Evolutionary conservation across 352 stramenopile genomes (phyloP).

Genomic region (Phytophthora sojae): DNA sequence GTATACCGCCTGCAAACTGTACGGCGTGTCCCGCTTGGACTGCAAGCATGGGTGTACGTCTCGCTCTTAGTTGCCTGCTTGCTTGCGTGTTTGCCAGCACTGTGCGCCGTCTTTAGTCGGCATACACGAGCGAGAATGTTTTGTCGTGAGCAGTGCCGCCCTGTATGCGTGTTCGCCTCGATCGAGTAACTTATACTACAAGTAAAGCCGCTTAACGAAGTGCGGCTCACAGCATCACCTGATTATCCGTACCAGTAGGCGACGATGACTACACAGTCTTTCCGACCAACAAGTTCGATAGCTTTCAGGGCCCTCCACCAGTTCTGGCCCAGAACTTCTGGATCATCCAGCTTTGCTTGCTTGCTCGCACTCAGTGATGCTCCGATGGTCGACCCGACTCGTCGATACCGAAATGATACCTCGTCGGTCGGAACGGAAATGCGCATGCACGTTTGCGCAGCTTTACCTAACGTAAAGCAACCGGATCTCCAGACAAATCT

Average conservation of each 20-base stretch:
- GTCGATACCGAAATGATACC: background rate
- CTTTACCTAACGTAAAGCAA: background rate
- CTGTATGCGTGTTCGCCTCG: no score
- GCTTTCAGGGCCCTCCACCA: no score
- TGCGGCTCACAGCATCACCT: no score
- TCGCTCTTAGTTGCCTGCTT: background rate
- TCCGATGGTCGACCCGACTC: background rate
- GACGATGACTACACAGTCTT: no score
- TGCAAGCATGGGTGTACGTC: background rate
- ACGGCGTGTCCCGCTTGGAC: conserved; percentile 4
- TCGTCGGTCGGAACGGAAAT: background rate
- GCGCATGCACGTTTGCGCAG: conserved; percentile 1
- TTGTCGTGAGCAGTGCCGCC: background rate
- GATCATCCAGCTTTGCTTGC: background rate
- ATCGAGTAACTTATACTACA: no score
- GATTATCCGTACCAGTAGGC: no score
- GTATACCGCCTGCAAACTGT: background rate
- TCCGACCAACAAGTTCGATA: no score
- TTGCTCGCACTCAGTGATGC: no score
- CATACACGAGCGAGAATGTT: background rate
- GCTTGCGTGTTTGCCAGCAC: background rate
- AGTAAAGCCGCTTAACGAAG: no score
- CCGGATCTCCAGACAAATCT: background rate
- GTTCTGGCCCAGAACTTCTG: background rate
- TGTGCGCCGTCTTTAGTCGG: background rate